A percentile compares a stretch with the other conserved stretches of the same genome.
Conservation (phyloP, 106 monocot genomes). For the Allium cepa region DNA sequence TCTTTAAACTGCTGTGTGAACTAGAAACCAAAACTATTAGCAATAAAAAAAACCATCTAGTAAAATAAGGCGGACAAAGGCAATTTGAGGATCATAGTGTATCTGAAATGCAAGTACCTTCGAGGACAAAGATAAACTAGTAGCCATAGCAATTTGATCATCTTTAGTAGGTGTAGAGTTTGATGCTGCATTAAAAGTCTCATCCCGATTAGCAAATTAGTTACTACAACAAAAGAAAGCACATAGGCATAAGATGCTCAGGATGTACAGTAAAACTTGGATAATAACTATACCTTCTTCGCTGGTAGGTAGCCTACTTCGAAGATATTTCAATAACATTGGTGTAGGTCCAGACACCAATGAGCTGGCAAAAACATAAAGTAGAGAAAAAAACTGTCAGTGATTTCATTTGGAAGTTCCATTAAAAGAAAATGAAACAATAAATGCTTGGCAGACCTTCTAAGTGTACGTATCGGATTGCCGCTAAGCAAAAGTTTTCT, state of each 20-base stretch:
- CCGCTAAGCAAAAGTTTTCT: constrained; percentile 89
- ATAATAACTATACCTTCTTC: constrained; percentile 59
- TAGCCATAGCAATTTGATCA: constrained; percentile 56
- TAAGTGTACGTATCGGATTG: constrained; percentile 79
- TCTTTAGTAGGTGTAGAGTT: constrained; percentile 35
- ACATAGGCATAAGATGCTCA: background rate
- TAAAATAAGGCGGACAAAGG: no score
- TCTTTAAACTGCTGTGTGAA: no score
- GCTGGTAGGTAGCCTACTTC: constrained; percentile 67
- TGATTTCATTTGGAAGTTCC: background rate
- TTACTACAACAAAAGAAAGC: background rate
- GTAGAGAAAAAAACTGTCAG: background rate
- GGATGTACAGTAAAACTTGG: background rate
- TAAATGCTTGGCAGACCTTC: constrained; percentile 47
- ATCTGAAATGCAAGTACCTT: constrained; percentile 30
- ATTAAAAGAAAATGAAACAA: background rate
- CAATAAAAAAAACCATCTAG: no score
- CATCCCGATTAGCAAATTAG: background rate
- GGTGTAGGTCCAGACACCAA: constrained; percentile 91
- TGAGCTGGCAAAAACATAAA: constrained; percentile 44
- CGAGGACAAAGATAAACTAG: constrained; percentile 67
- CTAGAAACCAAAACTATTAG: no score
- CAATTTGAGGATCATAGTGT: no score
- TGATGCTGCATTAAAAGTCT: constrained; percentile 26
- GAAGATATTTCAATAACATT: constrained; percentile 59